A percentile compares a stretch with the other conserved stretches of the same genome.
Evolutionary conservation across 495 filamentous ascomycete genomes (phyloP).

Genomic region (Trichoderma orchidacearum): DNA sequence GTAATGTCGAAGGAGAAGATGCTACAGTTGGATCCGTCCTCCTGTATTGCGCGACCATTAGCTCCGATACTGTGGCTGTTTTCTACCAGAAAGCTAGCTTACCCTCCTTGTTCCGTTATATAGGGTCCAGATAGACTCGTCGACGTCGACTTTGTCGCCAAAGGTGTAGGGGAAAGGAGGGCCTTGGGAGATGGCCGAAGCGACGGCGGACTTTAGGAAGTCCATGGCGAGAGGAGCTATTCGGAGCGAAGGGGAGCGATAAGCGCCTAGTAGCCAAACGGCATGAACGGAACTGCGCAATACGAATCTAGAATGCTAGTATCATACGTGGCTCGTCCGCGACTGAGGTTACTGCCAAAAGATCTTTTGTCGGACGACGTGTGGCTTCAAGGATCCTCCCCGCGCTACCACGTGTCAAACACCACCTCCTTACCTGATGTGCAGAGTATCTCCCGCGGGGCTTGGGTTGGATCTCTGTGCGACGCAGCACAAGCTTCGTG

Average conservation of each 20-base stretch:
- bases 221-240: slow-evolving; percentile 47
- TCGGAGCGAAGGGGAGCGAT: background rate
- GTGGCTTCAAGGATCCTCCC: background rate
- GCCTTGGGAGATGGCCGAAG: slow-evolving; percentile 89
- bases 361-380: background rate
- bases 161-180: slow-evolving; percentile 84
- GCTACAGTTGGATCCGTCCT: slow-evolving; percentile 85
- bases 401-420: background rate
- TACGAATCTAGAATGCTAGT: slow-evolving; percentile 2
- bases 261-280: no score
- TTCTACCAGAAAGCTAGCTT: slow-evolving; percentile 13
- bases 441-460: no score
- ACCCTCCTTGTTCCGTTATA: slow-evolving; percentile 86
- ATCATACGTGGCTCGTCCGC: no score
- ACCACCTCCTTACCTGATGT: no score
- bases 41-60: slow-evolving; percentile 30
- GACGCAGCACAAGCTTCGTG: background rate
- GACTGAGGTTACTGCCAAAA: background rate
- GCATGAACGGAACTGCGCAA: slow-evolving; percentile 8
- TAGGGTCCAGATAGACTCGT: slow-evolving; percentile 83
- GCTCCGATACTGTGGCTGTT: background rate
- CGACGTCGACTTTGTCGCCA: slow-evolving; percentile 77
- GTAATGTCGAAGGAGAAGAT: slow-evolving; percentile 89
- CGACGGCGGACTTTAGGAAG: slow-evolving; percentile 93
- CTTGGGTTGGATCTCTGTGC: background rate